Evolutionary conservation across 2,329 filamentous ascomycete genomes (phyloP).

Genomic region (Gaeumannomyces tritici): DNA sequence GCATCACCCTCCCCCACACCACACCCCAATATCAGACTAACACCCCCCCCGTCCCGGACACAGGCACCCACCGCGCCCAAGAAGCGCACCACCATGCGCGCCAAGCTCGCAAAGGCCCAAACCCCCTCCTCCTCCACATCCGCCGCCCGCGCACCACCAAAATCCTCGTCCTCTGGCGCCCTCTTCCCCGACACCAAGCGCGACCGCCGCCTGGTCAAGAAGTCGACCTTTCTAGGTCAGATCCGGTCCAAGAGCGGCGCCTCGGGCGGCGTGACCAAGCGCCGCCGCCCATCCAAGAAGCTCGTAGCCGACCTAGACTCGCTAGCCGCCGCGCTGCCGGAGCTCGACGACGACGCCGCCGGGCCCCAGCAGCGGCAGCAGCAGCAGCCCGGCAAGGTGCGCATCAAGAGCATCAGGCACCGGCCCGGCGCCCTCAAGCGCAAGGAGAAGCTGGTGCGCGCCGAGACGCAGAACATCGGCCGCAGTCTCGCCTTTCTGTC

Average conservation of each 20-base stretch:
- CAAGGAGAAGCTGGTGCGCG: constrained; percentile 69
- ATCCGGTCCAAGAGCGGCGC: constrained; percentile 49
- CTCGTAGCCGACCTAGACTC: constrained; percentile 65
- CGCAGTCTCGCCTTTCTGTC: constrained; percentile 69
- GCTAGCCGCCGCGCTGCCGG: constrained; percentile 72
- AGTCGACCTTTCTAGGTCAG: constrained; percentile 67
- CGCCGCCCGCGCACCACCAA: constrained; percentile 38
- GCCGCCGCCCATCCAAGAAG: constrained; percentile 65
- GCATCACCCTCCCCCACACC: background rate
- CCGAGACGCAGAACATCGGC: constrained; percentile 77
- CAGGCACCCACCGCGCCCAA: constrained; percentile 16
- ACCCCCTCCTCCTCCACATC: constrained; percentile 33
- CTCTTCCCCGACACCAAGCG: constrained; percentile 64
- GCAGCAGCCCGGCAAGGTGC: constrained; percentile 38
- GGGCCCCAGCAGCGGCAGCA: constrained; percentile 10
- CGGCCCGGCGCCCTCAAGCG: constrained; percentile 72
- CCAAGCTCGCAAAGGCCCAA: constrained; percentile 41
- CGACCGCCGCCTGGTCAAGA: constrained; percentile 76
- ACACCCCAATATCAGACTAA: background rate
- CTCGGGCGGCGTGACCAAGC: constrained; percentile 33
- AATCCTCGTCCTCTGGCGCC: constrained; percentile 43
- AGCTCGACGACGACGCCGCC: constrained; percentile 38
- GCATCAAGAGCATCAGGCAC: constrained; percentile 64
- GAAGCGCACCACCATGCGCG: constrained; percentile 18
- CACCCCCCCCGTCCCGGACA: background rate